Evolutionary conservation across 2,329 filamentous ascomycete species (phyloP).

Genomic region (Hymenotorrendiella dingleyae): DNA sequence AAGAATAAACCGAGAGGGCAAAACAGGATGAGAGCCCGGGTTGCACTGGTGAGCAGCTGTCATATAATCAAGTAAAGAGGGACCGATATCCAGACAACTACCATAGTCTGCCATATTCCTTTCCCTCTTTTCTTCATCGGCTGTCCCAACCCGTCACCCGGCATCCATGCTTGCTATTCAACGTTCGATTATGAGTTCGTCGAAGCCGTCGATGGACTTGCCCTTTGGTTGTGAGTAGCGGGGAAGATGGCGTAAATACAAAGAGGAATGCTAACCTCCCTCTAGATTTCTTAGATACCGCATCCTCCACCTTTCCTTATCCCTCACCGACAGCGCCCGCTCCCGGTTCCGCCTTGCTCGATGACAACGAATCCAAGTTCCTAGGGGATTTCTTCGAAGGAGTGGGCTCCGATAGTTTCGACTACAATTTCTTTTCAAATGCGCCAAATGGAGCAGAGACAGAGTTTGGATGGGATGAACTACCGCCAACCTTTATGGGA

Average conservation of each 20-base stretch:
- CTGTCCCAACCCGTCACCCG: conserved; percentile 5
- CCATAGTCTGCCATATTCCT: too few relatives aligned
- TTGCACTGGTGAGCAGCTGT: conserved; percentile 1
- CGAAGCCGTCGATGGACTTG: conserved; percentile 48
- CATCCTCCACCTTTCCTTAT: conserved; percentile 38
- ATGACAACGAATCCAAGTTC: conserved; percentile 53
- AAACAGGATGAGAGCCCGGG: conserved; percentile 2
- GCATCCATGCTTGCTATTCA: conserved; percentile 53
- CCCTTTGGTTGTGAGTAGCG: conserved; percentile 65
- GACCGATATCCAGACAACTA: too few relatives aligned
- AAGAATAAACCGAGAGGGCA: background rate
- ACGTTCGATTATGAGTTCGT: conserved; percentile 53
- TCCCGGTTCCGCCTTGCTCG: conserved; percentile 58
- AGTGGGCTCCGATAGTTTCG: conserved; percentile 46
- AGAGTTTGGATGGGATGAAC: conserved; percentile 47
- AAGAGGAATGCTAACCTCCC: conserved; percentile 9
- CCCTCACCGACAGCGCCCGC: conserved; percentile 55
- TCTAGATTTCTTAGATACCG: conserved; percentile 40
- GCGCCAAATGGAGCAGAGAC: conserved; percentile 43
- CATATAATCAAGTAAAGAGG: background rate
- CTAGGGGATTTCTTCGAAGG: conserved; percentile 53
- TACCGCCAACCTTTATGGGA: conserved; percentile 61
- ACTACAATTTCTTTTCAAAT: conserved; percentile 38
- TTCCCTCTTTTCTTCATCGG: too few relatives aligned
- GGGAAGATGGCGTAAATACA: too few relatives aligned